Evolutionary conservation across 371 early-diverging fungal species (phyloP).

Genomic region (Funneliformis caledonium): DNA sequence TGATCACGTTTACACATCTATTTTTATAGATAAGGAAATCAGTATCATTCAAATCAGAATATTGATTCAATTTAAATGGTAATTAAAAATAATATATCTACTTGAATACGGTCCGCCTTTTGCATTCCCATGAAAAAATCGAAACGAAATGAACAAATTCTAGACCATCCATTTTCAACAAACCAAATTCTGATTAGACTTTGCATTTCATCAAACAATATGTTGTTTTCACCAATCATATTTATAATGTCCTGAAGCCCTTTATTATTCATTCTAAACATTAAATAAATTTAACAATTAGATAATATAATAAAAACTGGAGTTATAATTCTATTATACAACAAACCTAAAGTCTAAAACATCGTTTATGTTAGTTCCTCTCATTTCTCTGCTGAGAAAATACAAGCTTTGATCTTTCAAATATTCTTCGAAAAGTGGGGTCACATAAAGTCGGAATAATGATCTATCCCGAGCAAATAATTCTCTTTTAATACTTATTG

Average conservation of each 20-base stretch:
- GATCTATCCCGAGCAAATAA: slow-evolving; percentile 5
- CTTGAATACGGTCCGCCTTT: slow-evolving; percentile 25
- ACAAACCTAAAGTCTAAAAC: slow-evolving; percentile 17
- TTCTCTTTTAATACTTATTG: slow-evolving; percentile 25
- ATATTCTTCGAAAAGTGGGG: background rate
- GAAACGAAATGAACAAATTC: slow-evolving; percentile 27
- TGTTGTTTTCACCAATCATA: slow-evolving; percentile 3
- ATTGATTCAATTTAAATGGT: background rate
- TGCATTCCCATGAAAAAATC: slow-evolving; percentile 41
- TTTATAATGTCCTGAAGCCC: slow-evolving; percentile 17
- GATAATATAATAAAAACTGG: background rate
- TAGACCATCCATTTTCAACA: slow-evolving; percentile 23
- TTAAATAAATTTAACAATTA: background rate
- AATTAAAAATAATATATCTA: background rate
- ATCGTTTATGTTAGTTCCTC: slow-evolving; percentile 27
- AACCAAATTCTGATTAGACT: slow-evolving; percentile 23
- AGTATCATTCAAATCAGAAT: background rate
- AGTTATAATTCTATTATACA: background rate
- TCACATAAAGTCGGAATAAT: background rate
- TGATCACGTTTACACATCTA: slow-evolving; percentile 40
- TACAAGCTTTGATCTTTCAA: slow-evolving; percentile 1
- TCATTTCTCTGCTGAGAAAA: slow-evolving; percentile 14
- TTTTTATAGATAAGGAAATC: background rate
- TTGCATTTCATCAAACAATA: slow-evolving; percentile 19
- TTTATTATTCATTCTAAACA: slow-evolving; percentile 19